These are phyloP conservation scores for Chloris gayana DNA, from an alignment of 176 grass and related monocot species.

Conservation along the genomic window DNA sequence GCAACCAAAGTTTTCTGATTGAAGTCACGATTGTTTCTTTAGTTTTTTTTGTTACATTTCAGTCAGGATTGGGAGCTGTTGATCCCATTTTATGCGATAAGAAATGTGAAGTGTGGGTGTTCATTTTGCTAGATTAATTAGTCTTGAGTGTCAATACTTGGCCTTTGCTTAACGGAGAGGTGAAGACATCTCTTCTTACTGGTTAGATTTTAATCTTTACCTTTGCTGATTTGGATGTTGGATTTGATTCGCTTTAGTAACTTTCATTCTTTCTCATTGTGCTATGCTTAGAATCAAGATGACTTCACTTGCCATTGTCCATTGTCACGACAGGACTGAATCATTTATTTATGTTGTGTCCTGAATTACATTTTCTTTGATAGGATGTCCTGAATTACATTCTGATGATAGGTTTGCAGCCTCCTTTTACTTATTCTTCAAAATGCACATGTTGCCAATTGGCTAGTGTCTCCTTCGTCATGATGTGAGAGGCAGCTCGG, in stretches of 20 bases:
- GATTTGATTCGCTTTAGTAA: slow-evolving; percentile 20
- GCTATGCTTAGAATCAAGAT: slow-evolving; percentile 8
- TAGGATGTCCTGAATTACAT: neutral
- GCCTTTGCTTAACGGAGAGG: slow-evolving; percentile 1
- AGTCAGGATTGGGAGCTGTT: neutral
- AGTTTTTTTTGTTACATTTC: no score
- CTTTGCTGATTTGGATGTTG: slow-evolving; percentile 23
- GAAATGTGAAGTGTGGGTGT: neutral
- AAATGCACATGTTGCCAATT: neutral
- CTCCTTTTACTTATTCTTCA: neutral
- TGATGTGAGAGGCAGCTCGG: no score
- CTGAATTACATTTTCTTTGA: slow-evolving; percentile 1
- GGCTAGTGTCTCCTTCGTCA: neutral
- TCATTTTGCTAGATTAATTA: neutral
- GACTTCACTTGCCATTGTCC: neutral
- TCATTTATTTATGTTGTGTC: neutral
- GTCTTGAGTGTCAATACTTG: no score
- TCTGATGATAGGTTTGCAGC: neutral
- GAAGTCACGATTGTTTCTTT: no score
- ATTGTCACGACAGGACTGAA: neutral
- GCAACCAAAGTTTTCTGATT: neutral
- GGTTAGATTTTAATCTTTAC: neutral
- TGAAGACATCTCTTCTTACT: slow-evolving; percentile 10
- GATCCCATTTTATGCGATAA: neutral
- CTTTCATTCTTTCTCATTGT: slow-evolving; percentile 18